Evolutionary conservation across 2,329 filamentous ascomycete genomes (phyloP), one percentile per base, ranked within the genome.

Genomic region (Pseudophaeomoniella oleicola): DNA sequence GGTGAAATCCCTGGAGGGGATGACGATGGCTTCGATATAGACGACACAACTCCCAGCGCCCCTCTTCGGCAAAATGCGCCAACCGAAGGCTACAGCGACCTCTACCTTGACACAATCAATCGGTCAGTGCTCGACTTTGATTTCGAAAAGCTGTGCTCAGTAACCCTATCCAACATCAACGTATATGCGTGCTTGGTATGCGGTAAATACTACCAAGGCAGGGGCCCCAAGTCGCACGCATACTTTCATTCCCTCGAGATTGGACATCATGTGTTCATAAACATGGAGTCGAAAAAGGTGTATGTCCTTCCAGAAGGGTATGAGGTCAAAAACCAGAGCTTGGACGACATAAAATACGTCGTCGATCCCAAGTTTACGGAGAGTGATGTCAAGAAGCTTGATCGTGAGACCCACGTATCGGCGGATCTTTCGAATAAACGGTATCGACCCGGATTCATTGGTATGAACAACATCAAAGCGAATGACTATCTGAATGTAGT

Each of bases 401-500:
- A 96, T 60, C 77, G 66, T 50, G 67, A 63, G 43, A 58, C 63
- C 19, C 58, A 55, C 36, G 58, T 62, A 44, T 72, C 76, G 37
- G 86, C 79, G 71, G 88, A 93, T 50, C 69, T 96, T 30, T 68
- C 69, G 35, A 85, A 85, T 44, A 83, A 81, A 58, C 76, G 81
- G 54, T 98, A 98, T 60, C 79, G 79, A 46, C 90, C 90, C 14
- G 63, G 90, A 4, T 98, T 87, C 55, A 85, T 98, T 42, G 90
- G 90, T 46, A 92, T 98, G 83, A 98, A 98, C 69, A 98, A 98
- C 62, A 94, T 98, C 69, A 98, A 98, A 60, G 85, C 90, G 40
- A 98, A 98, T 62, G 90, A 98, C 64, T 98, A 98, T 62, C 72
- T 96, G 53, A 98, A 98, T 54, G 88, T 94, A 16, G 74, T 94